These are phyloP conservation scores for Podaxis pistillaris DNA, from an alignment of 768 basidiomycete genomes.

Conservation along the genomic window DNA sequence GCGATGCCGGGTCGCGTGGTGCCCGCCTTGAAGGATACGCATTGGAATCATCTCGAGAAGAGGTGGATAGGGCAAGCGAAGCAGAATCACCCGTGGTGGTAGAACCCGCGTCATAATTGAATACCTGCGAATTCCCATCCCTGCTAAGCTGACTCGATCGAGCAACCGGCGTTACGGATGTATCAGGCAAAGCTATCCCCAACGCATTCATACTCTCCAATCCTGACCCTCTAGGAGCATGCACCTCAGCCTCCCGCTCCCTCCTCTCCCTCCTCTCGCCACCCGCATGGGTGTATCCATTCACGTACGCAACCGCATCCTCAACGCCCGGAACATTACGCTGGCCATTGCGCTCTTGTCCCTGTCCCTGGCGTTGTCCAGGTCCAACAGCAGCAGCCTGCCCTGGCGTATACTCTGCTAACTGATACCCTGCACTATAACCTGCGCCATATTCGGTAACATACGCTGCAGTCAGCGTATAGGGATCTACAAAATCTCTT, in stretches of 20 bases:
- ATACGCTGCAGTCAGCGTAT: conserved; percentile 22
- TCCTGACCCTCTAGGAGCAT: neutral
- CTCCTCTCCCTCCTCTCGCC: conserved; percentile 9
- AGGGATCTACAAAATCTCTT: conserved; percentile 22
- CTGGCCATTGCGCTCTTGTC: neutral
- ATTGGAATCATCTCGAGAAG: neutral
- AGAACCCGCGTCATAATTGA: conserved; percentile 1
- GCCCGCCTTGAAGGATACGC: neutral
- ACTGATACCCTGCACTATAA: conserved; percentile 23
- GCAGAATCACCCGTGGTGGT: neutral
- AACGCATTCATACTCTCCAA: conserved; percentile 6
- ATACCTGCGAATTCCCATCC: conserved; percentile 8
- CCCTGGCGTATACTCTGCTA: conserved; percentile 12
- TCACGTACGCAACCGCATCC: neutral
- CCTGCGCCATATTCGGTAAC: conserved; percentile 26
- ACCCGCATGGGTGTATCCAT: conserved; percentile 3
- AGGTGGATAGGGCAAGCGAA: neutral
- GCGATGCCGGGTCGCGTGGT: neutral
- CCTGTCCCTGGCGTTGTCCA: neutral
- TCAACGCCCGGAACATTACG: neutral
- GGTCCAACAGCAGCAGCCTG: conserved; percentile 1
- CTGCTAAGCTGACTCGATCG: conserved; percentile 4
- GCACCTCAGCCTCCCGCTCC: neutral
- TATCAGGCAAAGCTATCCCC: neutral
- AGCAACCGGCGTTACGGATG: neutral